These are phyloP conservation scores for Populus alba DNA, from an alignment of 345 rosid genomes.

Conservation along the genomic window DNA sequence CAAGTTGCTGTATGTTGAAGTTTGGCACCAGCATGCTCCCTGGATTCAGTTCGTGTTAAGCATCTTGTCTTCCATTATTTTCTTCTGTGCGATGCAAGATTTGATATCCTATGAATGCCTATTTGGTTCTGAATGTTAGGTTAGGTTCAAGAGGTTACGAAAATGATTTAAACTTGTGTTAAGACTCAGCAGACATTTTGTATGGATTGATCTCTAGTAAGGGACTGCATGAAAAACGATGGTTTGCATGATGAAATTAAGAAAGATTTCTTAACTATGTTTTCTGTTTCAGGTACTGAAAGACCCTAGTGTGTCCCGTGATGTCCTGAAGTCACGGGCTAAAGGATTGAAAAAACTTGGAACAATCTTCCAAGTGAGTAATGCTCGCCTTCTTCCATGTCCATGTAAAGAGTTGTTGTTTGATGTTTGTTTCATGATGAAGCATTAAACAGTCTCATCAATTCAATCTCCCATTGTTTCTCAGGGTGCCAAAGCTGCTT, in stretches of 20 bases:
- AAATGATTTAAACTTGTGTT: not conserved
- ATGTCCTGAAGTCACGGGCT: conserved; percentile 59
- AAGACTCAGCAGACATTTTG: not conserved
- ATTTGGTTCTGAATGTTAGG: not conserved
- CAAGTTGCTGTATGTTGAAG: not conserved
- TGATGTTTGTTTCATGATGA: not conserved
- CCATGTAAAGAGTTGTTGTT: not conserved
- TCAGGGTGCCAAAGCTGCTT: conserved; percentile 79
- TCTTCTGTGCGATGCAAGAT: not conserved
- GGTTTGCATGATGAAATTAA: too few species aligned
- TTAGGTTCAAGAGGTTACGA: not conserved
- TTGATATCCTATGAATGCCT: not conserved
- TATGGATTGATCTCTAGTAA: not conserved
- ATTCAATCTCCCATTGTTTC: conserved; percentile 13
- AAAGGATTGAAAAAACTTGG: conserved; percentile 81
- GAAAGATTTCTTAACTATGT: conserved; percentile 2
- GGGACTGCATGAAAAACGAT: not conserved
- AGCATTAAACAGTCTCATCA: not conserved
- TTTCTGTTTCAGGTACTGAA: conserved; percentile 57
- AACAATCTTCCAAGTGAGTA: conserved; percentile 73
- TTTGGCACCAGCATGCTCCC: not conserved
- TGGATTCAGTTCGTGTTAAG: not conserved
- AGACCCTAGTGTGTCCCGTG: conserved; percentile 77
- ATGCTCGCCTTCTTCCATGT: not conserved
- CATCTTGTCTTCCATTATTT: not conserved